These are phyloP conservation scores for Coniochaeta prunicola DNA, from an alignment of 2,329 filamentous ascomycete species.

Conservation along the genomic window DNA sequence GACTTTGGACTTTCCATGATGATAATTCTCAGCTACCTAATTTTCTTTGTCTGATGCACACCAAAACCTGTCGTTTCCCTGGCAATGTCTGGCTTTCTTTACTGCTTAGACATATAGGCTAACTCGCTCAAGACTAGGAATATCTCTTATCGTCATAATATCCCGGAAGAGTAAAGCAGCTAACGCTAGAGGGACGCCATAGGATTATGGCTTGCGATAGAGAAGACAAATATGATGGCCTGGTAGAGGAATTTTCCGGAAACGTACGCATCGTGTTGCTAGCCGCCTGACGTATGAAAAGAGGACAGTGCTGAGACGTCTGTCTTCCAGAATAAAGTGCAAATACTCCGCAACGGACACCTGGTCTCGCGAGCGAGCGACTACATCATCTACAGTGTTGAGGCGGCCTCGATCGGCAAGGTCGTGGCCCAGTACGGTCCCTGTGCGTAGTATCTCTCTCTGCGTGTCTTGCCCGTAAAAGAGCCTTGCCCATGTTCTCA, in stretches of 20 bases:
- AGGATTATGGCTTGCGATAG: conserved; percentile 94
- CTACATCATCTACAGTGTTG: conserved; percentile 98
- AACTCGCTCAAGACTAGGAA: conserved; percentile 13
- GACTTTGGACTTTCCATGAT: conserved; percentile 78
- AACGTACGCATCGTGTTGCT: conserved; percentile 55
- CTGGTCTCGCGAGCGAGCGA: conserved; percentile 93
- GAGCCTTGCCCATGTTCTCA: conserved; percentile 4
- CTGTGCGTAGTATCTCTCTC: conserved; percentile 55
- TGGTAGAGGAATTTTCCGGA: conserved; percentile 75
- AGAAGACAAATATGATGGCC: conserved; percentile 76
- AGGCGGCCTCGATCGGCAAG: conserved; percentile 81
- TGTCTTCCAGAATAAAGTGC: conserved; percentile 65
- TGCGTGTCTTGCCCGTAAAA: background rate
- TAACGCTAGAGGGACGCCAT: conserved; percentile 21
- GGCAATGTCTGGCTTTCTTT: background rate
- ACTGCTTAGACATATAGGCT: background rate
- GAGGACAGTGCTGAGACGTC: conserved; percentile 36
- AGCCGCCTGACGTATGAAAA: conserved; percentile 15
- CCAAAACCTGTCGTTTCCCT: conserved; percentile 13
- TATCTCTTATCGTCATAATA: background rate
- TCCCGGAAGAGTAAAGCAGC: background rate
- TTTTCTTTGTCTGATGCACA: conserved; percentile 71
- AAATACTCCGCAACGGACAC: conserved; percentile 90
- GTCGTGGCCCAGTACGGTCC: conserved; percentile 87
- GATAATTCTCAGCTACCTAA: conserved; percentile 99